A percentile compares a stretch with the other conserved stretches of the same genome.
Conservation (phyloP, 768 basidiomycete genomes). For the Suillus discolor region DNA sequence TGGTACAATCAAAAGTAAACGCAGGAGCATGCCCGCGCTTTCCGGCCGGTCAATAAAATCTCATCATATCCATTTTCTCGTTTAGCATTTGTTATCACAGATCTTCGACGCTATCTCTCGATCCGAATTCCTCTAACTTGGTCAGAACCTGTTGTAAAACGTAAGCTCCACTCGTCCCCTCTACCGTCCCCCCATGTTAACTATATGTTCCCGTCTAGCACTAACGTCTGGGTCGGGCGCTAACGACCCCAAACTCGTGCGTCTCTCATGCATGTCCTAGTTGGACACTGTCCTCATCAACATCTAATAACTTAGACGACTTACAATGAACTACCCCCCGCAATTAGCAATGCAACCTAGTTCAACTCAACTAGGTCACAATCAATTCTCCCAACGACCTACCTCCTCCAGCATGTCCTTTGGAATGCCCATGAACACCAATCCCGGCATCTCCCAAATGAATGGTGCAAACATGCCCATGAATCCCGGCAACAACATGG, state of each 20-base stretch:
- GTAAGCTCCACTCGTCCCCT: constrained; percentile 12
- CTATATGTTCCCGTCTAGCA: neutral
- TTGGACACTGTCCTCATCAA: neutral
- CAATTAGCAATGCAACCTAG: constrained; percentile 13
- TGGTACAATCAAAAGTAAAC: constrained; percentile 14
- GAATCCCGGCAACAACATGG: constrained; percentile 10
- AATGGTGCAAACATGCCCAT: constrained; percentile 14
- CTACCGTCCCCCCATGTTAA: neutral
- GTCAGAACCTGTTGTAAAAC: constrained; percentile 16
- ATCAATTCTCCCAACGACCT: constrained; percentile 24
- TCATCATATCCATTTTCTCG: constrained; percentile 14
- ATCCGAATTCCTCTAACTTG: constrained; percentile 11
- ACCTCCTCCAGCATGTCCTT: constrained; percentile 21
- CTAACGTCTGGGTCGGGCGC: constrained; percentile 14
- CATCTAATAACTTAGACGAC: neutral
- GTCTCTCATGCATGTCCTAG: neutral
- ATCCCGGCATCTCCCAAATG: constrained; percentile 11
- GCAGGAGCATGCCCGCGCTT: constrained; percentile 10
- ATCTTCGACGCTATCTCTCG: constrained; percentile 18
- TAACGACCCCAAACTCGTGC: constrained; percentile 15
- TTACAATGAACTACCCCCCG: constrained; percentile 2
- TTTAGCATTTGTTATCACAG: constrained; percentile 21
- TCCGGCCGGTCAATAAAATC: constrained; percentile 19
- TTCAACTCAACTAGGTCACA: constrained; percentile 22
- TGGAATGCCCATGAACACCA: constrained; percentile 14